Evolutionary conservation across 768 basidiomycete genomes (phyloP).

Genomic region (Cubamyces lactineus): DNA sequence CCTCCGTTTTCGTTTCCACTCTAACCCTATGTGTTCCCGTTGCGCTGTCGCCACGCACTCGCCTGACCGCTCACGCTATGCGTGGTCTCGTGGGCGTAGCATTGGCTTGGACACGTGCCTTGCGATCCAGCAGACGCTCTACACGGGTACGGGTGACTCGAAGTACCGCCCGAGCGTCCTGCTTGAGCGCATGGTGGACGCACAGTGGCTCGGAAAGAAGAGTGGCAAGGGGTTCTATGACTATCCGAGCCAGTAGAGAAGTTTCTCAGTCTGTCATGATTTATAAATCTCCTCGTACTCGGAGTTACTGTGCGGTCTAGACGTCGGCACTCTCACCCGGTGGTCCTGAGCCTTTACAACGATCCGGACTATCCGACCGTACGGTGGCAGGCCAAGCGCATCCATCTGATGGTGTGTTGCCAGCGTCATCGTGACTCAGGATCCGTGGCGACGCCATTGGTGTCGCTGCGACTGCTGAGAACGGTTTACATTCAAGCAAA

Average conservation of each 20-base stretch:
- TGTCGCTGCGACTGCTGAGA: not conserved
- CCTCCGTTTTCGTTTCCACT: not conserved
- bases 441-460: constrained; percentile 1
- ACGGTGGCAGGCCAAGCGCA: not conserved
- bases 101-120: constrained; percentile 98
- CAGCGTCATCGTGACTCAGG: constrained; percentile 14
- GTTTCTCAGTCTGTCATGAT: not conserved
- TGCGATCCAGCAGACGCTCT: constrained; percentile 88
- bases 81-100: constrained; percentile 43
- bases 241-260: constrained; percentile 44
- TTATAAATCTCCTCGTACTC: not conserved
- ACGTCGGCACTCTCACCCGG: not conserved
- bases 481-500: not conserved
- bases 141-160: constrained; percentile 87
- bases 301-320: not conserved
- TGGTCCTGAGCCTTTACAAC: not conserved
- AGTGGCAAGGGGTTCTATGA: constrained; percentile 96
- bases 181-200: constrained; percentile 95
- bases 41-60: not conserved
- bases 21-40: not conserved
- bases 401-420: not conserved
- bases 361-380: too few species aligned
- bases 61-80: not conserved
- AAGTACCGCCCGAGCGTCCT: constrained; percentile 93
- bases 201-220: constrained; percentile 92